Conservation (phyloP, 148 eudicot genomes). For the Camellia lanceoleosa region DNA sequence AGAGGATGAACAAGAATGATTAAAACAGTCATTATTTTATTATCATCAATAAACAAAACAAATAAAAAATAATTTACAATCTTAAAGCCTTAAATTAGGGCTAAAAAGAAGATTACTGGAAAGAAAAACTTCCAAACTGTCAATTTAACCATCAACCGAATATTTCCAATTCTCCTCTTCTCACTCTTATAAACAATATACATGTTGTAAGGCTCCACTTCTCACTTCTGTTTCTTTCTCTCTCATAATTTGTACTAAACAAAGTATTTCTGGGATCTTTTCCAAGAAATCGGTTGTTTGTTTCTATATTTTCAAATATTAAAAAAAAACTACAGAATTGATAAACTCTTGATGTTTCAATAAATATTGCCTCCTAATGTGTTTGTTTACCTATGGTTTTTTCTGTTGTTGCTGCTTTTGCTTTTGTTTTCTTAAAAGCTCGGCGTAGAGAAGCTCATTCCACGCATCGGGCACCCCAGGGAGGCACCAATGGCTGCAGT, state of each 20-base stretch:
- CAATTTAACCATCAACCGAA: neutral
- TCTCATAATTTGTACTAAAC: conserved; percentile 18
- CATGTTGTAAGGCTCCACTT: neutral
- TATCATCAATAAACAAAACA: neutral
- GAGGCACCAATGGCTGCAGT: conserved; percentile 99
- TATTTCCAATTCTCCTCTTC: neutral
- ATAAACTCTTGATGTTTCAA: neutral
- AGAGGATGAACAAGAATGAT: neutral
- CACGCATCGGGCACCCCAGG: conserved; percentile 96
- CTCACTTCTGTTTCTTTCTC: neutral
- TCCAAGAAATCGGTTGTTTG: conserved; percentile 8
- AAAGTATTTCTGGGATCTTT: conserved; percentile 11
- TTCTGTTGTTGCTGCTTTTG: conserved; percentile 24
- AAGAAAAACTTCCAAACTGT: neutral
- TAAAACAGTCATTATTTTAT: neutral
- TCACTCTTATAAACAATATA: neutral
- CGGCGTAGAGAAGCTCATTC: conserved; percentile 88
- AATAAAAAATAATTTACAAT: neutral
- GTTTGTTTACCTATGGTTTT: conserved; percentile 16
- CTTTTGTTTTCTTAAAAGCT: conserved; percentile 55
- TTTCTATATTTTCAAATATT: neutral
- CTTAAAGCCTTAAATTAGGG: neutral
- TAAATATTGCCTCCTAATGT: neutral
- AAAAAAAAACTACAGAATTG: neutral
- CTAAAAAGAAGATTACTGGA: neutral